phyloP scores from a whole-genome alignment of 805 yeast genomes.

The Sporopachydermia lactativora region DNA sequence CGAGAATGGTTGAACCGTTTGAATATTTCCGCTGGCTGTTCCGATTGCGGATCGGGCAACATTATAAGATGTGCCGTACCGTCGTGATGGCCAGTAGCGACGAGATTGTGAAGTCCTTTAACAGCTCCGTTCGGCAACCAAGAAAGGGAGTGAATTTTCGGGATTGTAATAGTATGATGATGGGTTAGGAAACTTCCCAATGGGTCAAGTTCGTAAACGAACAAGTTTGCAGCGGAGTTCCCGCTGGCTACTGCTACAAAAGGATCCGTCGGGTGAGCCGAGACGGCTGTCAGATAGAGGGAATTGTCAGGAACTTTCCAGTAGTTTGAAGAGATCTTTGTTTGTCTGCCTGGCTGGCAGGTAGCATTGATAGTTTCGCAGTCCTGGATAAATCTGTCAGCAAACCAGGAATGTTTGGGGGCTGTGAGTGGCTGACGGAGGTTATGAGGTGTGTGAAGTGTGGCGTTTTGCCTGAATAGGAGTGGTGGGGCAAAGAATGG shows the following conservation, averaged over 20 bases:
- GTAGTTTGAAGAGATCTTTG: slow-evolving; percentile 17
- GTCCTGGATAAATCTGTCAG: slow-evolving; percentile 6
- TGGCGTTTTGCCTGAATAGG: slow-evolving; percentile 5
- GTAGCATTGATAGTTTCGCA: slow-evolving; percentile 5
- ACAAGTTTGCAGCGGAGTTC: slow-evolving; percentile 29
- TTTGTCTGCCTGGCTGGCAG: slow-evolving; percentile 5
- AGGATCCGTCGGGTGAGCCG: slow-evolving; percentile 15
- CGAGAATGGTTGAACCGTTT: slow-evolving; percentile 69
- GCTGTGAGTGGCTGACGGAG: slow-evolving; percentile 4
- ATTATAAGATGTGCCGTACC: slow-evolving; percentile 64
- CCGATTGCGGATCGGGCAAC: slow-evolving; percentile 39
- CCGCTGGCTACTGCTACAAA: slow-evolving; percentile 45
- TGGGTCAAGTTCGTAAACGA: slow-evolving; percentile 35
- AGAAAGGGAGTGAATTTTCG: slow-evolving; percentile 32
- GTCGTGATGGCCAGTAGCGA: slow-evolving; percentile 55
- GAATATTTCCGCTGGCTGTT: slow-evolving; percentile 53
- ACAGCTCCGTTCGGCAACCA: slow-evolving; percentile 23
- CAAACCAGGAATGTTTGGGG: slow-evolving; percentile 2
- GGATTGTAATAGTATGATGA: slow-evolving; percentile 43
- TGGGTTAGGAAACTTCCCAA: slow-evolving; percentile 31
- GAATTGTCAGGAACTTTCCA: slow-evolving; percentile 18
- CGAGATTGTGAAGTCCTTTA: slow-evolving; percentile 25
- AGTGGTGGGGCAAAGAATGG: slow-evolving; percentile 4
- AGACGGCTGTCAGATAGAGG: not conserved
- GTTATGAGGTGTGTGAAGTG: not conserved